phyloP scores from a whole-genome alignment of 2,329 filamentous ascomycete species.

The Stemphylium lycopersici region DNA sequence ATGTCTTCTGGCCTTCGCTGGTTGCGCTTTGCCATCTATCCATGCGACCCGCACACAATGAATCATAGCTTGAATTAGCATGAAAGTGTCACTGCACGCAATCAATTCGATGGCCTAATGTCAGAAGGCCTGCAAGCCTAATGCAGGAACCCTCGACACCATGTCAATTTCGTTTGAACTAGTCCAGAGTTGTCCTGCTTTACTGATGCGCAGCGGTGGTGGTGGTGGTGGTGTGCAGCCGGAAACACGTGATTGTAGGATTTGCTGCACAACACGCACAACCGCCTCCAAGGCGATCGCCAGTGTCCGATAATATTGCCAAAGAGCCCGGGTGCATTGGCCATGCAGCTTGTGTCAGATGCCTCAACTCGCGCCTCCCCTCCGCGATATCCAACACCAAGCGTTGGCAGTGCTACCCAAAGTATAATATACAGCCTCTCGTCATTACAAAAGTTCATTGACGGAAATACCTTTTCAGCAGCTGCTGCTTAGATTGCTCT shows the following conservation, averaged over 20 bases:
- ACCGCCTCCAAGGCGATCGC: no score
- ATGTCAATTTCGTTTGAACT: background rate
- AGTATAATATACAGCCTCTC: background rate
- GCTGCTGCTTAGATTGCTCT: slow-evolving; percentile 9
- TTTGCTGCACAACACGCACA: background rate
- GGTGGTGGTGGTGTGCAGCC: background rate
- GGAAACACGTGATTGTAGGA: background rate
- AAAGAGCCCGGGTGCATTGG: no score
- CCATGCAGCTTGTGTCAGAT: background rate
- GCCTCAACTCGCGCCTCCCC: background rate
- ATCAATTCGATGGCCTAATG: background rate
- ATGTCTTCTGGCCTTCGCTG: background rate
- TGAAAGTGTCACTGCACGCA: background rate
- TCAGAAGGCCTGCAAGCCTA: background rate
- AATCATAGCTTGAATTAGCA: background rate
- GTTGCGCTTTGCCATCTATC: background rate
- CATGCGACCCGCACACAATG: background rate
- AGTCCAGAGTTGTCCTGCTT: background rate
- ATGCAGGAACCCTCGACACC: slow-evolving; percentile 12
- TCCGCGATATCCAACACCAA: background rate
- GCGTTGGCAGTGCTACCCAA: background rate
- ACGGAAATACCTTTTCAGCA: background rate
- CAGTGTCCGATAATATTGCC: no score
- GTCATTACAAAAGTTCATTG: no score
- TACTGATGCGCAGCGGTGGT: slow-evolving; percentile 1